Conservation (phyloP, 345 rosid species). For the Populus deltoides region DNA sequence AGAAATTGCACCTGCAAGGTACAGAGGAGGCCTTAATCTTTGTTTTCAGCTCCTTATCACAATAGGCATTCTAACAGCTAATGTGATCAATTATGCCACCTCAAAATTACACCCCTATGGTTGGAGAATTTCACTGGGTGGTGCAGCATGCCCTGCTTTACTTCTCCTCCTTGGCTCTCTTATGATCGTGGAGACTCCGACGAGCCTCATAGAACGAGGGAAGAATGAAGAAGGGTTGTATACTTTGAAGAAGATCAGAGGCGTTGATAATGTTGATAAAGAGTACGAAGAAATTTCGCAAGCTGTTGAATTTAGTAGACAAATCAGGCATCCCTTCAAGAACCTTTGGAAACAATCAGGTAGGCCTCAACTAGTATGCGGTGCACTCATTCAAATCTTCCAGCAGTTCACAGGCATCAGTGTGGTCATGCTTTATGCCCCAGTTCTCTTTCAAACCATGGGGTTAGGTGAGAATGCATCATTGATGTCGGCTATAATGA, state of each 20-base stretch:
- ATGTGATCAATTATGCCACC: constrained; percentile 24
- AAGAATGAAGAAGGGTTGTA: constrained; percentile 34
- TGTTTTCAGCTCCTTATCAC: constrained; percentile 31
- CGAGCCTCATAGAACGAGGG: constrained; percentile 61
- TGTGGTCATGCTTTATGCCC: constrained; percentile 51
- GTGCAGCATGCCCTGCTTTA: constrained; percentile 56
- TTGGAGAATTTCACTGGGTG: constrained; percentile 67
- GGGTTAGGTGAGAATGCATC: constrained; percentile 46
- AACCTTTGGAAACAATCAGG: constrained; percentile 32
- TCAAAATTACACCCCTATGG: constrained; percentile 36
- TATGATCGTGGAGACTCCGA: constrained; percentile 60
- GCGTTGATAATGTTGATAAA: constrained; percentile 39
- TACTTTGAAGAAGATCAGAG: constrained; percentile 52
- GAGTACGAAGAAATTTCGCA: constrained; percentile 45
- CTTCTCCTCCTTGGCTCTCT: constrained; percentile 56
- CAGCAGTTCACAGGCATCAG: constrained; percentile 77
- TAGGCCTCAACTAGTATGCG: constrained; percentile 52
- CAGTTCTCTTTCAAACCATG: constrained; percentile 52
- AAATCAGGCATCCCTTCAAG: constrained; percentile 41
- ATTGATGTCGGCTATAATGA: constrained; percentile 41
- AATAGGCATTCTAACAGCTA: constrained; percentile 23
- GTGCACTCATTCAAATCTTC: constrained; percentile 48
- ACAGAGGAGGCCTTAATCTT: constrained; percentile 31
- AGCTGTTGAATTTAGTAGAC: constrained; percentile 46
- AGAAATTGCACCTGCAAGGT: constrained; percentile 31